phyloP scores from a whole-genome alignment of 768 basidiomycete species.

The Russula foetens region DNA sequence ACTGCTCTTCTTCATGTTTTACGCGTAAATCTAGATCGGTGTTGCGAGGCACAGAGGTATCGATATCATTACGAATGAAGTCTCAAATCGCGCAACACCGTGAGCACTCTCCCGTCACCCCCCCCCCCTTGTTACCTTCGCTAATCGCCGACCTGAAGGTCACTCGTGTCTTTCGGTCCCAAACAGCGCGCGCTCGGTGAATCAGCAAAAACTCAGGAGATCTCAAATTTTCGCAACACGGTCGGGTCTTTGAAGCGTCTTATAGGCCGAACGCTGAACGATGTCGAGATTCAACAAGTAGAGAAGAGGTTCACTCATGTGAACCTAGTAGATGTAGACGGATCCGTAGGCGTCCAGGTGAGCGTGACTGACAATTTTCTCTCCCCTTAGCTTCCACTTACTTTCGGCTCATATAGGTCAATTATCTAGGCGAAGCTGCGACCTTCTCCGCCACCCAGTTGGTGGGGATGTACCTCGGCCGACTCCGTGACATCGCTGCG shows the following conservation, averaged over 20 bases:
- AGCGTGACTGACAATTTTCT: conserved; percentile 23
- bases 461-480: conserved; percentile 83
- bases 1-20: neutral
- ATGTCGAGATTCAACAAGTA: conserved; percentile 71
- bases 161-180: conserved; percentile 88
- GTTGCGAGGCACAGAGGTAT: conserved; percentile 94
- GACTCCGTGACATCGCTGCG: conserved; percentile 80
- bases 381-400: conserved; percentile 15
- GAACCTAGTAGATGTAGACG: conserved; percentile 74
- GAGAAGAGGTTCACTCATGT: conserved; percentile 93
- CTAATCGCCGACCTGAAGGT: conserved; percentile 38
- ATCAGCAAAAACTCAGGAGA: conserved; percentile 94
- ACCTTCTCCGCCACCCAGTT: conserved; percentile 86
- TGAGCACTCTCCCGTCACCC: conserved; percentile 37
- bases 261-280: conserved; percentile 70
- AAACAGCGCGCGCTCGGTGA: conserved; percentile 92
- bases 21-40: conserved; percentile 58
- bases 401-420: conserved; percentile 47
- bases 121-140: neutral
- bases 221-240: conserved; percentile 97
- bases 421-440: conserved; percentile 75
- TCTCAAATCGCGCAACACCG: conserved; percentile 96
- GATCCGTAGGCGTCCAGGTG: conserved; percentile 82
- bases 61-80: conserved; percentile 98
- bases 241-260: conserved; percentile 89